These are phyloP conservation scores for Daldinia sp. DNA, from an alignment of 2,329 filamentous ascomycete species.

Conservation along the genomic window DNA sequence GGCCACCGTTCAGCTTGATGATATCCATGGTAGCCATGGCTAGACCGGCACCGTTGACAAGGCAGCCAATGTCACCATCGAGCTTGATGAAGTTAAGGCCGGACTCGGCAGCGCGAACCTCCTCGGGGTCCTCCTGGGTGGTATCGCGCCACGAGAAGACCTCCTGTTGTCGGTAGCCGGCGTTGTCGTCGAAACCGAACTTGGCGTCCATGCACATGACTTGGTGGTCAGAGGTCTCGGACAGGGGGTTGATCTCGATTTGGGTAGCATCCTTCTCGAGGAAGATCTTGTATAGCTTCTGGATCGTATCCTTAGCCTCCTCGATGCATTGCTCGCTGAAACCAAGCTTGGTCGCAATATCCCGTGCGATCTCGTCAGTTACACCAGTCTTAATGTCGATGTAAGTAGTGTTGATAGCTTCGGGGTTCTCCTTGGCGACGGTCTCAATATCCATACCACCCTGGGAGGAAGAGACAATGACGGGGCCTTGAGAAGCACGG, in stretches of 20 bases:
- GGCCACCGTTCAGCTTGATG: constrained; percentile 98
- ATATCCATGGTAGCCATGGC: constrained; percentile 99
- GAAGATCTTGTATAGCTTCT: constrained; percentile 99
- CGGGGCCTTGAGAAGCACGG: constrained; percentile 87
- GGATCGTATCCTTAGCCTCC: constrained; percentile 94
- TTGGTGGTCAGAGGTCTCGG: constrained; percentile 97
- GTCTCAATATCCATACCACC: constrained; percentile 99
- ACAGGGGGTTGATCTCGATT: constrained; percentile 99
- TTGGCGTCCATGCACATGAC: constrained; percentile 99
- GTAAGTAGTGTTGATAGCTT: constrained; percentile 93
- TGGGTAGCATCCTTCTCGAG: constrained; percentile 98
- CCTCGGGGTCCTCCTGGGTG: constrained; percentile 95
- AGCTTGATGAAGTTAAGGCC: constrained; percentile 99
- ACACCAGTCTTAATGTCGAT: constrained; percentile 96
- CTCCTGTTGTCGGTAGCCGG: constrained; percentile 97
- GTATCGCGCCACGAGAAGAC: constrained; percentile 94
- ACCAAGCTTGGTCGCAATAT: constrained; percentile 90
- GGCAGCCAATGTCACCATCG: constrained; percentile 97
- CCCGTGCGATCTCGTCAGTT: constrained; percentile 92
- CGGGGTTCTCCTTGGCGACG: constrained; percentile 96
- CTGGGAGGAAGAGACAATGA: constrained; percentile 97
- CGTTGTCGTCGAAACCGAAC: constrained; percentile 98
- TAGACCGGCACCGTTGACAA: constrained; percentile 98
- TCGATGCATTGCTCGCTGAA: constrained; percentile 98
- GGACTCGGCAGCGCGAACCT: constrained; percentile 94